Evolutionary conservation across 2,329 filamentous ascomycete species (phyloP), one percentile per base, ranked within the genome.

Genomic region (Mycosphaerella arachidis): DNA sequence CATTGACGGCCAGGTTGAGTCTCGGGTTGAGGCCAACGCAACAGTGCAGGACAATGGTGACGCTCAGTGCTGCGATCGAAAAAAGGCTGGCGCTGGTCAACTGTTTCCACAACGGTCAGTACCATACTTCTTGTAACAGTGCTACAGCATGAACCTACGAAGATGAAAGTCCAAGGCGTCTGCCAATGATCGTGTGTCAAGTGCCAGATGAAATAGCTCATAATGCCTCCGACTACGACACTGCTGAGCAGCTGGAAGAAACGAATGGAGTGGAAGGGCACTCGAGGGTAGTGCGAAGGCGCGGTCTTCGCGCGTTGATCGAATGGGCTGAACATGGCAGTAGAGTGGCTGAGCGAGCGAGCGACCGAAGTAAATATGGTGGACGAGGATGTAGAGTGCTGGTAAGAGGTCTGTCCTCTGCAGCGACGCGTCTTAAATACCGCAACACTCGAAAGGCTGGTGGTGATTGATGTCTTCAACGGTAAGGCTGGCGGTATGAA

Each of bases 81-180:
- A 85, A 75, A 65, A 83, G 67, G 16, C 81, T 78, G 46, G 81
- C 75, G 24, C 78, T 66, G 48, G 82, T 74, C 55, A 85, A 78
- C 84, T 85, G 52, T 40, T 33, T 12, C 27, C 55, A 29, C 37
- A 10, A 9, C 48, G 20, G 53, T 53, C 48, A 53, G 50, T 33
- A n/a, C 35, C 52, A n/a, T 18, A 24, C n/a, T 45, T 43, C 24
- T 30, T 46, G 3, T 9, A 46, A 13, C 48, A 18, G 16, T 7
- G 18, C 12, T 51, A 45, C 16, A 33, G 55, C 20, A 16, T 50
- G 57, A 40, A 66, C 78, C 63, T 77, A 86, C 83, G 61, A 85
- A 72, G 18, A 86, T 76, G 67, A 86, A 86, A 2, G 83, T 83
- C 79, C 82, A 86, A 0, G 84, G 84, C 3, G 83, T 73, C 50